Evolutionary conservation across 805 yeast genomes (phyloP).

Genomic region (Kuraishia molischiana): DNA sequence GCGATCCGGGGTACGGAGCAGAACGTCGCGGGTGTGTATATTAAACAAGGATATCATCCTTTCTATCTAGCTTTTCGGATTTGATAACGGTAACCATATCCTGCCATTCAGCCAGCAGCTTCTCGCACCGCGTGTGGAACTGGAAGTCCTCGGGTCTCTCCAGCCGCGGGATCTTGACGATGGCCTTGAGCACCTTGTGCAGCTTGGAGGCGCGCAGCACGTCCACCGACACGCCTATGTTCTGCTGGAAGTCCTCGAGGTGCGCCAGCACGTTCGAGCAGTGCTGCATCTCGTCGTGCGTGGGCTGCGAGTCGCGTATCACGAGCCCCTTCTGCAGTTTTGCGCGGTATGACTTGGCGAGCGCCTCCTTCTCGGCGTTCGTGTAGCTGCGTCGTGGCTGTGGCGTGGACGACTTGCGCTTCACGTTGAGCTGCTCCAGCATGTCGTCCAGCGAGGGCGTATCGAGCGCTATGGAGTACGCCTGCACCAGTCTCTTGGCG

Average conservation of each 20-base stretch:
- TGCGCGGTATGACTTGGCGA: constrained; percentile 36
- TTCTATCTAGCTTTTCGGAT: constrained; percentile 1
- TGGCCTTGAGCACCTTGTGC: constrained; percentile 43
- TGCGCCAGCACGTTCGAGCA: constrained; percentile 29
- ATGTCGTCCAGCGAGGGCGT: constrained; percentile 4
- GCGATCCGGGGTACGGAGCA: too few species aligned
- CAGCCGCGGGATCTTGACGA: constrained; percentile 27
- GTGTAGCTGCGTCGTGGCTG: constrained; percentile 7
- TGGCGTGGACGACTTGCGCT: constrained; percentile 1
- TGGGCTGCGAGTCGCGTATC: constrained; percentile 30
- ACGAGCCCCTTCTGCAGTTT: constrained; percentile 38
- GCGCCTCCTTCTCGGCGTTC: constrained; percentile 32
- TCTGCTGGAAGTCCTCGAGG: constrained; percentile 27
- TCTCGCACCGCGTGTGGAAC: constrained; percentile 33
- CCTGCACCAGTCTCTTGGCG: constrained; percentile 6
- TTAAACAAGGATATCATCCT: too few species aligned
- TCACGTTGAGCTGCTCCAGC: constrained; percentile 1
- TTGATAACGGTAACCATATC: constrained; percentile 24
- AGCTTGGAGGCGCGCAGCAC: constrained; percentile 34
- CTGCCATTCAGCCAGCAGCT: constrained; percentile 32
- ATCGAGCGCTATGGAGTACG: constrained; percentile 5
- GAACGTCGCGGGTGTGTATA: too few species aligned
- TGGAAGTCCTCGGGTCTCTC: constrained; percentile 33
- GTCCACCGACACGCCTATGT: constrained; percentile 20
- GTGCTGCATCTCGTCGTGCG: constrained; percentile 31